Evolutionary conservation across 2,329 filamentous ascomycete species (phyloP).

Genomic region (Penicillium psychrosexuale): DNA sequence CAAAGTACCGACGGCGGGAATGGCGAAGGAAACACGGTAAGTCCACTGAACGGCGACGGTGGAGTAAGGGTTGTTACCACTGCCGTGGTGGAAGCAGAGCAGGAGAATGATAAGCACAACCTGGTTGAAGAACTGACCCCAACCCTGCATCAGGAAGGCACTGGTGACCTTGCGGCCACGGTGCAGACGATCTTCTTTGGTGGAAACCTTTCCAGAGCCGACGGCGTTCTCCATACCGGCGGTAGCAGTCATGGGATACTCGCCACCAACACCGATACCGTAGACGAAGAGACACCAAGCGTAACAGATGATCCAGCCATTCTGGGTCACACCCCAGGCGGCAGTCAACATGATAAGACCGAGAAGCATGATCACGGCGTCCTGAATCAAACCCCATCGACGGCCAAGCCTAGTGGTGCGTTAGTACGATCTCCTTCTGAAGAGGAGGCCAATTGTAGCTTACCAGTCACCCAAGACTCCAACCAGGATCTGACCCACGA

Average conservation of each 20-base stretch:
- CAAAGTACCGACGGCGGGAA: constrained; percentile 83
- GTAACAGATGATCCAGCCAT: constrained; percentile 98
- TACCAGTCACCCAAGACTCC: constrained; percentile 73
- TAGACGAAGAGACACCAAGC: constrained; percentile 94
- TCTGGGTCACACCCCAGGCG: constrained; percentile 79
- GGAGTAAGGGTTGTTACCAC: constrained; percentile 73
- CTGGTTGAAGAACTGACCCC: constrained; percentile 96
- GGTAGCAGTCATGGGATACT: constrained; percentile 96
- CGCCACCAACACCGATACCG: constrained; percentile 65
- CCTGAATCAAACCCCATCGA: constrained; percentile 92
- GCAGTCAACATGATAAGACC: constrained; percentile 89
- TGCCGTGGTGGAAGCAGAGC: constrained; percentile 81
- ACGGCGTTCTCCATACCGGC: constrained; percentile 91
- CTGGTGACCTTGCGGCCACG: constrained; percentile 93
- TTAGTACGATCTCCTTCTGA: constrained; percentile 3
- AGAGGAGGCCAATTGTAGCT: constrained; percentile 8
- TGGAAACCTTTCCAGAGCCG: constrained; percentile 81
- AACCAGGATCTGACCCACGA: constrained; percentile 85
- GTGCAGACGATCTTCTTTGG: constrained; percentile 87
- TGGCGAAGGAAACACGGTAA: constrained; percentile 87
- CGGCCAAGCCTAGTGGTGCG: constrained; percentile 67
- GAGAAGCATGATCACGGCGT: constrained; percentile 89
- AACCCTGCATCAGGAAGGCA: constrained; percentile 97
- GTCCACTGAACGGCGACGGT: constrained; percentile 77
- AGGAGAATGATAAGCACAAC: constrained; percentile 81